These are phyloP conservation scores for Fagopyrum homotropicum DNA, from an alignment of 148 eudicot genomes.

Conservation along the genomic window DNA sequence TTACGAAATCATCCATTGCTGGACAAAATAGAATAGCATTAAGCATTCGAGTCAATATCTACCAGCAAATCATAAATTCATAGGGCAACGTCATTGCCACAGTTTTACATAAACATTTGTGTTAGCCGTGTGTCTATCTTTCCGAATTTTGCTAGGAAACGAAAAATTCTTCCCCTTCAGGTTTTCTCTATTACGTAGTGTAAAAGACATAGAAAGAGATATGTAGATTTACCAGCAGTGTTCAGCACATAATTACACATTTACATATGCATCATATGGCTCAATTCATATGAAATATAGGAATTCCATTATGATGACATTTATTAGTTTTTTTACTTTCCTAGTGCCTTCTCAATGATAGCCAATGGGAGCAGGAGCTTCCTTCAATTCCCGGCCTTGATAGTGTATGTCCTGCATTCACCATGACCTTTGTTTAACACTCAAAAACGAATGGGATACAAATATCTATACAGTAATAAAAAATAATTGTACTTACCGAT, in stretches of 20 bases:
- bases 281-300: neutral
- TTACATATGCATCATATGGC: neutral
- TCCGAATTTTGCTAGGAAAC: too few species aligned
- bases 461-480: neutral
- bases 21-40: neutral
- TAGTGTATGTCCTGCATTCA: slow-evolving; percentile 64
- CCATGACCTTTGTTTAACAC: neutral
- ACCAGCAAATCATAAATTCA: neutral
- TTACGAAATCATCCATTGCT: slow-evolving; percentile 1
- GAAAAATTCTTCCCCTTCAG: too few species aligned
- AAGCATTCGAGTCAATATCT: neutral
- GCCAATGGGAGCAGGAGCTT: slow-evolving; percentile 70
- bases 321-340: neutral
- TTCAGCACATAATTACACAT: neutral
- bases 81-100: neutral
- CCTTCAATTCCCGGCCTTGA: slow-evolving; percentile 77
- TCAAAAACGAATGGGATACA: neutral
- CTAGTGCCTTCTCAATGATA: slow-evolving; percentile 41
- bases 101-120: too few species aligned
- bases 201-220: neutral
- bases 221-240: neutral
- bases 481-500: slow-evolving; percentile 34
- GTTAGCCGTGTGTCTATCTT: too few species aligned
- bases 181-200: too few species aligned
- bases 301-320: neutral